Base-by-base conservation (phyloP, 2,329 filamentous ascomycete genomes). In the Rutstroemia sp. region DNA sequence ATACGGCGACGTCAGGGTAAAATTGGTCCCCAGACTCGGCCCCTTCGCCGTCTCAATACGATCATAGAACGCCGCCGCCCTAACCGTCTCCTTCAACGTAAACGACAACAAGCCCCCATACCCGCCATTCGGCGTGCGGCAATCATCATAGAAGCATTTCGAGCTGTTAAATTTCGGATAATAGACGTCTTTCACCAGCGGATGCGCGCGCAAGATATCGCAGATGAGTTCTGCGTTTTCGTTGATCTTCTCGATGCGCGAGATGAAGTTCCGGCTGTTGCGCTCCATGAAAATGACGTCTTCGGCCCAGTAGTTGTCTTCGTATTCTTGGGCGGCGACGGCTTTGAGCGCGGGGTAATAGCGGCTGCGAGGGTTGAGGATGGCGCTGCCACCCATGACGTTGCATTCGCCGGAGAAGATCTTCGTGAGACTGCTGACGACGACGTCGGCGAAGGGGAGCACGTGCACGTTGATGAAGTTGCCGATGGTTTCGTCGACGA, bases 341-440 rank as follows among this genome's bases (percentile, higher is more conserved):
- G 75, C 68, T 68, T 90, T 92, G n/a, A 99, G 72, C 0, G 73
- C 64, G 2, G 70, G 55, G 70, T 96, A 96, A 72, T 86, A 87
- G 47, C 74, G 82, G n/a, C 84, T 76, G 56, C 84, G 80, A 0
- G 81, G 81, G 65, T 86, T 86, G 47, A 86, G 69, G 54, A 86
- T 81, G 47, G 78, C 73, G 61, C 86, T 88, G 56, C 94, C 94
- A 57, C 92, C 94, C 92, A 97, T 97, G 63, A 99, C 94, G 71
- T 99, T 97, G 71, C 89, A 94, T 72, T 96, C 94, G 51, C 94
- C 94, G 56, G 90, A 95, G 74, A 99, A 99, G 54, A 97, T 87
- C 72, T 99, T 99, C 49, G 94, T 97, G 58, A 99, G 77, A 69
- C 89, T 95, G 76, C 89, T 96, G 56, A 96, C 92, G 5, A 97